Evolutionary conservation across 352 stramenopile genomes (phyloP).

Genomic region (Phytophthora brassicae): DNA sequence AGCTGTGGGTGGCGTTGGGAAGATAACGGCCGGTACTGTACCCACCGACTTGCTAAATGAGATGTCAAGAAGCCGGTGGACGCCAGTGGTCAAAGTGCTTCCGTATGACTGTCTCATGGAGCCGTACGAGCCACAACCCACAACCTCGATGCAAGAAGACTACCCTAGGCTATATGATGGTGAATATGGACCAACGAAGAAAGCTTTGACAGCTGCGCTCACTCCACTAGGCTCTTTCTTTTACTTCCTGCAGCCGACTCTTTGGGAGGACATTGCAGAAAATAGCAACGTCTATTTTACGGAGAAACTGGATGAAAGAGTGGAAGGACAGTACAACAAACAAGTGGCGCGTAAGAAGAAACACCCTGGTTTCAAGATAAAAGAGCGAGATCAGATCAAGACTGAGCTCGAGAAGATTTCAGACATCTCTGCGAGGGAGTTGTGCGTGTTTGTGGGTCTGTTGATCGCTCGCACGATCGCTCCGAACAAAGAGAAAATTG

Average conservation of each 20-base stretch:
- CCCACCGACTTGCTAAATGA: background rate
- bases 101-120: constrained; percentile 12
- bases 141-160: background rate
- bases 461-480: constrained; percentile 7
- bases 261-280: constrained; percentile 4
- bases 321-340: constrained; percentile 2
- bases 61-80: background rate
- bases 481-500: constrained; percentile 13
- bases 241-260: background rate
- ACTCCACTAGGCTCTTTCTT: background rate
- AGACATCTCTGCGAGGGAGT: background rate
- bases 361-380: background rate
- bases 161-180: constrained; percentile 4
- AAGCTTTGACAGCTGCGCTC: background rate
- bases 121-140: constrained; percentile 1
- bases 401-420: background rate
- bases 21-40: background rate
- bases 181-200: background rate
- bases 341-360: constrained; percentile 9
- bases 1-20: background rate
- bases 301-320: constrained; percentile 2
- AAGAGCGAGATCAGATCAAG: background rate
- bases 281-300: constrained; percentile 4
- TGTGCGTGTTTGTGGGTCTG: constrained; percentile 5
- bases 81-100: background rate